phyloP scores from a whole-genome alignment of 345 rosid genomes.

The Acer saccharum region DNA sequence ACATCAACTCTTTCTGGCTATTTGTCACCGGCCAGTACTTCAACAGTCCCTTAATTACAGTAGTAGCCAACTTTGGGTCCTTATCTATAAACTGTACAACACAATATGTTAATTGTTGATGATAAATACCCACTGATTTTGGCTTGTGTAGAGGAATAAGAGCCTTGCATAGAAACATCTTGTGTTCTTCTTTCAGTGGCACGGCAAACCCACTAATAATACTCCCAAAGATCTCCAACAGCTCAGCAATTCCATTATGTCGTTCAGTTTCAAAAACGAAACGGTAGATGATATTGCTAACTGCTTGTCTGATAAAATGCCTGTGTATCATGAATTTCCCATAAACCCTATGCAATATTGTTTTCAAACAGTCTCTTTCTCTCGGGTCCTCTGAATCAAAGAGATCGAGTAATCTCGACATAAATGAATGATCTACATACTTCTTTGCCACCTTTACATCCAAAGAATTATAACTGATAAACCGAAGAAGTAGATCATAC shows the following conservation, averaged over 20 bases:
- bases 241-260: constrained; percentile 74
- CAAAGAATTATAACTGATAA: constrained; percentile 49
- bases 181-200: constrained; percentile 84
- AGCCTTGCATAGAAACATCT: constrained; percentile 55
- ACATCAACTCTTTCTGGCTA: constrained; percentile 89
- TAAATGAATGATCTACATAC: constrained; percentile 62
- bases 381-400: constrained; percentile 84
- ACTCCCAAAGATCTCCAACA: constrained; percentile 81
- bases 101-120: constrained; percentile 76
- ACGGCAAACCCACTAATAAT: constrained; percentile 77
- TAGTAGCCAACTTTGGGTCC: constrained; percentile 61
- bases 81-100: constrained; percentile 71
- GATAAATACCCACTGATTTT: constrained; percentile 66
- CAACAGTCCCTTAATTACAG: constrained; percentile 64
- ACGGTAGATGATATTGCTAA: constrained; percentile 67
- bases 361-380: constrained; percentile 78
- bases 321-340: constrained; percentile 79
- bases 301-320: constrained; percentile 69
- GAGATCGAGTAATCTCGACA: constrained; percentile 64
- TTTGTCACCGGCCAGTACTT: constrained; percentile 83
- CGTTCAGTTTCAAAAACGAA: constrained; percentile 76
- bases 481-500: constrained; percentile 66
- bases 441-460: constrained; percentile 74
- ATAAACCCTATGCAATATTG: constrained; percentile 68
- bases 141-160: constrained; percentile 81